Conservation (phyloP, 2,329 filamentous ascomycete genomes). For the Colletotrichum coccodes region DNA sequence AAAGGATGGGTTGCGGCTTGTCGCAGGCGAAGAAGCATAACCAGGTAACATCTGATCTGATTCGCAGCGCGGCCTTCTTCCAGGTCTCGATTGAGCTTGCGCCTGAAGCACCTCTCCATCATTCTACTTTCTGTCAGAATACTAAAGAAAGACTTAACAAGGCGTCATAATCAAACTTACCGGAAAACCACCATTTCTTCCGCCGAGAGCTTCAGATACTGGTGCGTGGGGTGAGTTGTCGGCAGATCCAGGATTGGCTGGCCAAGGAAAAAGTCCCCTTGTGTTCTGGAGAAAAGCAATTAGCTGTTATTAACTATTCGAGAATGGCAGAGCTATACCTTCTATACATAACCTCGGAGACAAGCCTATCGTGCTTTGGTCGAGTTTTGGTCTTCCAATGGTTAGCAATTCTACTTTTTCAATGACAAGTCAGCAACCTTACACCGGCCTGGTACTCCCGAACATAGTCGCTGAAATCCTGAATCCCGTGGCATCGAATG, state of each 20-base stretch:
- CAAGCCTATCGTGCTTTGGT: slow-evolving; percentile 1
- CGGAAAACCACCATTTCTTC: slow-evolving; percentile 40
- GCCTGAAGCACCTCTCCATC: slow-evolving; percentile 9
- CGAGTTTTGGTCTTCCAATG: not conserved
- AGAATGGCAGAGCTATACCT: not conserved
- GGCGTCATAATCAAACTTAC: slow-evolving; percentile 31
- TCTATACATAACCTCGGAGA: slow-evolving; percentile 16
- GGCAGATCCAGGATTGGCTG: slow-evolving; percentile 40
- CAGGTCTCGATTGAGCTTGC: not conserved
- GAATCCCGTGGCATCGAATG: slow-evolving; percentile 35
- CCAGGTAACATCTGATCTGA: not conserved
- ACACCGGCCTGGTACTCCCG: slow-evolving; percentile 25
- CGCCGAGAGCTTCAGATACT: slow-evolving; percentile 37
- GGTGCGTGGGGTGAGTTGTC: slow-evolving; percentile 9
- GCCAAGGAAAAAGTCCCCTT: slow-evolving; percentile 41
- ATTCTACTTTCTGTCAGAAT: not conserved
- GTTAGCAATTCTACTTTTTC: slow-evolving; percentile 16
- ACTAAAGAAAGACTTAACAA: not conserved
- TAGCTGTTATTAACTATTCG: no score
- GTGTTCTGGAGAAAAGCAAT: slow-evolving; percentile 34
- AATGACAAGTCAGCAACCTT: not conserved
- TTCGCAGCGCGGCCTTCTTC: not conserved
- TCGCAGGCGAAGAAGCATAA: slow-evolving; percentile 19
- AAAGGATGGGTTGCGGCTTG: slow-evolving; percentile 42
- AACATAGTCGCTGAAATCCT: slow-evolving; percentile 18